Base-by-base conservation (phyloP, 768 basidiomycete species). In the Harrya chromipes region DNA sequence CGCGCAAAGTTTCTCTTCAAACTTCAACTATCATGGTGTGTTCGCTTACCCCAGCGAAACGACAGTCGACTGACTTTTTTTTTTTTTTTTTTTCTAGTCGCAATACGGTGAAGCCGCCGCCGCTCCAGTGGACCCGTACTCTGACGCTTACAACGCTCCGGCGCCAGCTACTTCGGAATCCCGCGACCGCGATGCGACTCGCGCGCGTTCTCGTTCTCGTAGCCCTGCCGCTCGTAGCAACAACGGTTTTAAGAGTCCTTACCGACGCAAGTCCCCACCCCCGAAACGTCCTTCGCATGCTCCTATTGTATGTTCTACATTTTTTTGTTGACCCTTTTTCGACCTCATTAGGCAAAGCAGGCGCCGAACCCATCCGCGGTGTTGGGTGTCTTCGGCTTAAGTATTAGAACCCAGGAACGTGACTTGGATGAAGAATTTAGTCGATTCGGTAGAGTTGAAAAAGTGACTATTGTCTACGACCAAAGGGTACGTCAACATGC, bases 371-470 rank as follows among this genome's bases (percentile, higher is more conserved):
- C 93, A 19, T 86, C 88, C 59, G 85, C 79, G 53, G 93, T 95
- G 27, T 78, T 99, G 53, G 95, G 95, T 50, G 93, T 97, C n/a
- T 99, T 98, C 58, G 95, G 95, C n/a, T 73, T 98, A 36, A 94
- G 92, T 60, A 95, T 99, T 49, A 83, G 94, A 47, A 97, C 95
- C 4, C 81, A 85, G 47, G 95, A 99, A 65, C 82, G 89, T 36
- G 95, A 98, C 65, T 74, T 99, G 41, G 92, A 97, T 57, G 90
- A 95, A 56, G 94, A 97, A 69, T 98, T 99, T 59, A 82, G 75
- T 59, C 81, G 90, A 41, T 89, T 84, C 57, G 95, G 95, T 20
- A 79, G 82, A 31, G 94, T 97, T 42, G 90, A 94, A 67, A 97
- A 97, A 69, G 94, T 95, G 39, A 90, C 87, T 46, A 94, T 98